A percentile compares a stretch with the other conserved stretches of the same genome.
These are phyloP conservation scores for Tetratostichococcus sp. DNA, from an alignment of 139 green algal genomes.

Conservation along the genomic window DNA sequence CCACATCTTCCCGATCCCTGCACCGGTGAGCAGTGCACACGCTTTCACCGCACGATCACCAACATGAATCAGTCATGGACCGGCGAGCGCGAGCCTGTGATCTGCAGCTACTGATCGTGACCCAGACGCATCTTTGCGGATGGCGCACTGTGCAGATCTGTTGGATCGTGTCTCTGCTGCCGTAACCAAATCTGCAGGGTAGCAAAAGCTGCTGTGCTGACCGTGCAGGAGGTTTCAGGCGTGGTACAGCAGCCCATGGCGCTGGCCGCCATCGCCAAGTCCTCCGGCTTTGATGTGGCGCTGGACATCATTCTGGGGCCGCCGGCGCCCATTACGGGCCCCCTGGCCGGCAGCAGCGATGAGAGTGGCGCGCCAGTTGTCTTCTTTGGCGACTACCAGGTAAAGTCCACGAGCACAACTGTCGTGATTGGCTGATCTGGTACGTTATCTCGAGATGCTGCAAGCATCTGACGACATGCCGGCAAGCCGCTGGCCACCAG, in stretches of 20 bases:
- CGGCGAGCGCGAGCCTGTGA: no score
- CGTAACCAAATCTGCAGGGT: no score
- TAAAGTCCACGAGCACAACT: no score
- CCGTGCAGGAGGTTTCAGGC: background rate
- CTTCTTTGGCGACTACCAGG: constrained; percentile 44
- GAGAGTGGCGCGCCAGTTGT: constrained; percentile 1
- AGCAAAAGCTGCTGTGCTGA: background rate
- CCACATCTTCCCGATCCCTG: constrained; percentile 50
- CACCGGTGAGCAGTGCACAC: background rate
- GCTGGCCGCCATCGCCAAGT: constrained; percentile 30
- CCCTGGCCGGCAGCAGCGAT: background rate
- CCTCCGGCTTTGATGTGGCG: constrained; percentile 14
- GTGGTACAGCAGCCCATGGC: constrained; percentile 41
- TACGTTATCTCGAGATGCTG: no score
- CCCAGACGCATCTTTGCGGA: no score
- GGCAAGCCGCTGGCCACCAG: no score
- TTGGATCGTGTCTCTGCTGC: no score
- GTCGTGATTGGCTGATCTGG: no score
- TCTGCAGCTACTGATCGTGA: no score
- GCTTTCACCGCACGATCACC: background rate
- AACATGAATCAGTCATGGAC: no score
- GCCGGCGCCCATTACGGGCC: background rate
- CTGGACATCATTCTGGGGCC: constrained; percentile 17
- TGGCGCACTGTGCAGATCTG: no score
- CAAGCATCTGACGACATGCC: no score